A percentile compares a stretch with the other conserved stretches of the same genome.
phyloP scores from a whole-genome alignment of 441 rosid genomes.

The Macaranga tanarius region DNA sequence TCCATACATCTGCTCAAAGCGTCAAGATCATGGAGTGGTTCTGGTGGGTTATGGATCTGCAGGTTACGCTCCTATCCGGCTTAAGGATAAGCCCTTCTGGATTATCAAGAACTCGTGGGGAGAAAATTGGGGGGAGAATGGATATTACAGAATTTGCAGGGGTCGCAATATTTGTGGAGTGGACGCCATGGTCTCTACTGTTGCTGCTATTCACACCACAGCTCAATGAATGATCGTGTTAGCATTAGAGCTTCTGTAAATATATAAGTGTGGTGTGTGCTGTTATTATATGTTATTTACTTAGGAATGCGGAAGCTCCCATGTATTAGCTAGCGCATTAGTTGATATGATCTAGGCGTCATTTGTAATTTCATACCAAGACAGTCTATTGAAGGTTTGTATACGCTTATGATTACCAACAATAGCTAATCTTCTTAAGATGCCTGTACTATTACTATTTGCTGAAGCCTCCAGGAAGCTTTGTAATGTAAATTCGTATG shows the following conservation, averaged over 20 bases:
- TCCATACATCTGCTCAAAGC: conserved; percentile 83
- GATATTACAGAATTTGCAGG: conserved; percentile 78
- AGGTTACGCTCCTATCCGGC: conserved; percentile 72
- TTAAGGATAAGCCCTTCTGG: conserved; percentile 93
- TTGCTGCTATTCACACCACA: conserved; percentile 50
- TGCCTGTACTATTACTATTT: not conserved
- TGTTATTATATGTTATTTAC: not conserved
- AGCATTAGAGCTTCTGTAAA: not conserved
- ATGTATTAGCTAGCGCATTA: not conserved
- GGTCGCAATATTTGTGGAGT: conserved; percentile 83
- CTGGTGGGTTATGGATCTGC: conserved; percentile 86
- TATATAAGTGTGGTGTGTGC: not conserved
- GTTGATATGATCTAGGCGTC: not conserved
- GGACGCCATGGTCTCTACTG: conserved; percentile 87
- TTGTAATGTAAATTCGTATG: too few species aligned
- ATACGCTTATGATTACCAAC: not conserved
- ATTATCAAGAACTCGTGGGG: conserved; percentile 98
- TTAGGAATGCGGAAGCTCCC: not conserved
- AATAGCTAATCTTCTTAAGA: not conserved
- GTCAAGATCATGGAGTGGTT: conserved; percentile 83
- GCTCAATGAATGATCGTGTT: conserved; percentile 5
- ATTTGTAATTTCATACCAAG: not conserved
- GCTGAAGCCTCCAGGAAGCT: not conserved
- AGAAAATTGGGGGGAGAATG: conserved; percentile 82
- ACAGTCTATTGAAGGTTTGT: not conserved